A percentile compares a stretch with the other conserved stretches of the same genome.
These are phyloP conservation scores for Citrullus mucosospermus DNA, from an alignment of 306 rosid species.

Conservation along the genomic window DNA sequence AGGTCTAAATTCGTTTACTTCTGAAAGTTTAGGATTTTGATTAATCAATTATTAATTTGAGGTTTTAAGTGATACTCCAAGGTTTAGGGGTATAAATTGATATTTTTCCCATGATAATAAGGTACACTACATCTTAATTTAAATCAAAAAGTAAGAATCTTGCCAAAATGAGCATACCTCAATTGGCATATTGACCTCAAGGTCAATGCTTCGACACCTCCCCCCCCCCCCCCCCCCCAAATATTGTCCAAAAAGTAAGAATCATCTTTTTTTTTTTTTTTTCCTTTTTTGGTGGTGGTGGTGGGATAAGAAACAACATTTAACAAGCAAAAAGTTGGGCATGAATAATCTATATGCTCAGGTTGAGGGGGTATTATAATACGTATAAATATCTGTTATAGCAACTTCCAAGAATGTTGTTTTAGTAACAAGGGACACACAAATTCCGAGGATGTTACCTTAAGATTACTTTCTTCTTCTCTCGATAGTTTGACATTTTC, in stretches of 20 bases:
- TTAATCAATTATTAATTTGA: too few species aligned
- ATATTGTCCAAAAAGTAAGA: too few species aligned
- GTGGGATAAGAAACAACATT: neutral
- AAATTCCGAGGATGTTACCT: slow-evolving; percentile 36
- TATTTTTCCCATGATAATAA: neutral
- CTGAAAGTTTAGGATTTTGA: too few species aligned
- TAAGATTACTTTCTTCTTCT: slow-evolving; percentile 57
- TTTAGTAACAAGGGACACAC: neutral
- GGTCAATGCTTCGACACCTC: too few species aligned
- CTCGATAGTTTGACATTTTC: slow-evolving; percentile 46
- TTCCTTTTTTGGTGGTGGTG: neutral
- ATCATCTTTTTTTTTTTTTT: too few species aligned
- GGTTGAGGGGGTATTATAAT: neutral
- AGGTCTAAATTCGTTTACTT: too few species aligned
- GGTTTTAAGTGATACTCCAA: neutral
- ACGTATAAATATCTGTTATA: neutral
- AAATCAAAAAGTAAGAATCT: neutral
- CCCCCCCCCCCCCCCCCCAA: too few species aligned
- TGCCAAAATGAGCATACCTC: too few species aligned
- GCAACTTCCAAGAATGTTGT: neutral
- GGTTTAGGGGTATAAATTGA: neutral
- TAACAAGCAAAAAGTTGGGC: neutral
- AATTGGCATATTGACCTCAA: too few species aligned
- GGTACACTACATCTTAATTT: neutral
- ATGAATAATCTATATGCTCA: neutral